Evolutionary conservation across 2,329 filamentous ascomycete species (phyloP), one percentile per base, ranked within the genome.

Genomic region (Cryphonectria parasitica): DNA sequence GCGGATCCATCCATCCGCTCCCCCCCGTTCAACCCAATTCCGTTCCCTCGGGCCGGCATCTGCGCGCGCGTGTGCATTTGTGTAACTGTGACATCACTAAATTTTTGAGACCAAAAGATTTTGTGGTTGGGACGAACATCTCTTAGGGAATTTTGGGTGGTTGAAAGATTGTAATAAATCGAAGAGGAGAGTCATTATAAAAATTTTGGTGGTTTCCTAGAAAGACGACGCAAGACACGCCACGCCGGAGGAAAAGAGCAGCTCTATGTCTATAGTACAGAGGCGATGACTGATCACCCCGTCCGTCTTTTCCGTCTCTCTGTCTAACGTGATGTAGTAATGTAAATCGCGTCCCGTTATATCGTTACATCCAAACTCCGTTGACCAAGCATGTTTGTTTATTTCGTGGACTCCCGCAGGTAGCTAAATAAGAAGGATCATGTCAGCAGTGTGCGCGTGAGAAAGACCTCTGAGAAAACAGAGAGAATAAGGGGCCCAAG

Each of bases 361-460:
- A 72, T 71, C 64, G 49, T 69, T 70, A 68, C 74, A 72, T 70
- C 70, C 66, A 63, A 63, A 63, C 56, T 62, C 65, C 72, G 36
- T 63, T 58, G 15, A 61, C 54, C 56, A 54, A 63, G 11, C 41
- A 64, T 56, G 65, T 68, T 80, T 80, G 79, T 87, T 85, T 93
- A 94, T 84, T 86, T 85, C 79, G 90, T 93, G 78, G 89, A 82
- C 75, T 92, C 86, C 83, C 88, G 87, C 81, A 94, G 88, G 89
- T 84, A 92, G 80, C 88, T 90, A 76, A 49, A 22, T 49, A 19
- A 49, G 74, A 6, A 31, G 1, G 41, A 64, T 72, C 49, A 71
- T 10, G 39, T 64, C 45, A 64, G 61, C 36, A 28, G 31, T 3
- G 31, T 22, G 58, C 36, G 36, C 13, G 19, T n/a, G 10, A n/a